Evolutionary conservation across 2,329 filamentous ascomycete species (phyloP).

Genomic region (Sarocladium kiliense): DNA sequence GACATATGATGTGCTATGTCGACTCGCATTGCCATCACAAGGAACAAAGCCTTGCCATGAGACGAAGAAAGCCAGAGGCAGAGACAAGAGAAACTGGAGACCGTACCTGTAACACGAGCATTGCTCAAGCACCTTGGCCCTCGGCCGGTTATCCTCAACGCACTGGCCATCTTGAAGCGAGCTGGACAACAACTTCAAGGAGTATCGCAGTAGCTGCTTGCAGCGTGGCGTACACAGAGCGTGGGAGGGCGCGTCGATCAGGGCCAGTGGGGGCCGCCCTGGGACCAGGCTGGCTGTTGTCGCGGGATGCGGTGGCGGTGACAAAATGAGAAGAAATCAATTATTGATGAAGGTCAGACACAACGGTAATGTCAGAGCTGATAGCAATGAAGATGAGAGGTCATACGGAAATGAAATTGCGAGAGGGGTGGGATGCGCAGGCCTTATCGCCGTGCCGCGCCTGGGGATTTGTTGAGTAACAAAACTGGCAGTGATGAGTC

Average conservation of each 20-base stretch:
- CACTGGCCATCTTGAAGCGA: background rate
- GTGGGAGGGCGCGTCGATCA: background rate
- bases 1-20: background rate
- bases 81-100: background rate
- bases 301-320: background rate
- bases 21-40: background rate
- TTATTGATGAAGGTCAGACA: background rate
- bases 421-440: conserved; percentile 4
- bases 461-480: background rate
- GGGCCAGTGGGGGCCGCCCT: background rate
- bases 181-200: too few relatives aligned
- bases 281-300: background rate
- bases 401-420: background rate
- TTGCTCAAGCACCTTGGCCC: conserved; percentile 1
- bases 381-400: background rate
- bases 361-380: background rate
- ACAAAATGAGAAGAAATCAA: background rate
- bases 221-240: background rate
- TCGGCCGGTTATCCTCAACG: background rate
- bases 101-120: conserved; percentile 2
- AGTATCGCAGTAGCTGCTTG: background rate
- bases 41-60: background rate
- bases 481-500: background rate
- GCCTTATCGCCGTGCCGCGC: background rate
- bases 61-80: background rate